Percentiles rank a stretch among this genome's conserved stretches.
Evolutionary conservation across 352 stramenopile genomes (phyloP).

Genomic region (Phytophthora chlamydospora): DNA sequence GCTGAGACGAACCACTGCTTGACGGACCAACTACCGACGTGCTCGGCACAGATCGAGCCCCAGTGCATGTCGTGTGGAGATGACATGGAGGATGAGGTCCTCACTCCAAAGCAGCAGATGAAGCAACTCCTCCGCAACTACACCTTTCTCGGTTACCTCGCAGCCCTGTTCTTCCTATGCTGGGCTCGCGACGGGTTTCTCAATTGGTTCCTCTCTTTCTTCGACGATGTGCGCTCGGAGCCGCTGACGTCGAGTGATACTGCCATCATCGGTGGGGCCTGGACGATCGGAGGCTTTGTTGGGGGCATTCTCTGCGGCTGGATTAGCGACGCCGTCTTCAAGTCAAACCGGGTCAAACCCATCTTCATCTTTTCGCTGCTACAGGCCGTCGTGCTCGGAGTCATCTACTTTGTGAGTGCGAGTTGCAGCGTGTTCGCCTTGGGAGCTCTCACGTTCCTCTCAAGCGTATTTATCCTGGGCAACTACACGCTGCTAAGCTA

Average conservation of each 20-base stretch:
- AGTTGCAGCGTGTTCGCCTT: slow-evolving; percentile 56
- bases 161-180: slow-evolving; percentile 72
- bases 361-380: slow-evolving; percentile 79
- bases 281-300: slow-evolving; percentile 79
- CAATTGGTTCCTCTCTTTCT: slow-evolving; percentile 84
- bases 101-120: slow-evolving; percentile 46
- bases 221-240: slow-evolving; percentile 60
- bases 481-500: slow-evolving; percentile 83
- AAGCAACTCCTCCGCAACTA: slow-evolving; percentile 56
- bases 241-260: slow-evolving; percentile 58
- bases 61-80: slow-evolving; percentile 14
- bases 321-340: slow-evolving; percentile 73
- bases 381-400: slow-evolving; percentile 55
- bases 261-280: slow-evolving; percentile 69
- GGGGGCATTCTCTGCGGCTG: slow-evolving; percentile 73
- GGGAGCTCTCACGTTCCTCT: slow-evolving; percentile 62
- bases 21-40: slow-evolving; percentile 32
- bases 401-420: slow-evolving; percentile 65
- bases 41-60: slow-evolving; percentile 19
- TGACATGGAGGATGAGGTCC: slow-evolving; percentile 1
- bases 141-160: slow-evolving; percentile 73
- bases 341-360: slow-evolving; percentile 67
- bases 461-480: slow-evolving; percentile 73
- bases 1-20: slow-evolving; percentile 48
- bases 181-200: slow-evolving; percentile 75